Evolutionary conservation across 805 yeast species (phyloP), one percentile per base, ranked within the genome.

Genomic region (Metschnikowia santaceciliae): DNA sequence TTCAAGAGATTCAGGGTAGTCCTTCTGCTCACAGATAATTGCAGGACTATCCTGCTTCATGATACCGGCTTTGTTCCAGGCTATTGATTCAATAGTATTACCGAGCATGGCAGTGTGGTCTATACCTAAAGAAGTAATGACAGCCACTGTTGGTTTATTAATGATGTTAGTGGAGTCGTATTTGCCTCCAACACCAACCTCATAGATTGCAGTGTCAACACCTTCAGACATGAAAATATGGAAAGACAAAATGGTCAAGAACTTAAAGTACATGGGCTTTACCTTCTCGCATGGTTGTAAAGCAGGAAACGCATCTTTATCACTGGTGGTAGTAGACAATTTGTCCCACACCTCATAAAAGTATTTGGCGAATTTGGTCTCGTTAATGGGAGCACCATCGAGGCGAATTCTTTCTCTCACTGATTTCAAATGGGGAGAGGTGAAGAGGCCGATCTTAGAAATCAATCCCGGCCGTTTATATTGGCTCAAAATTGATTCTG

Each of bases 111-210:
- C 75, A 0, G 90, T 86, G 67, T 94, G 99, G 66, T 94, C 99
- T 41, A 94, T 86, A 0, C 98, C 99, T 53, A 94, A 70, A 5
- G 92, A 79, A 2, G 94, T 73, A 15, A 94, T 85, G 36, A 96
- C 99, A 43, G 96, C 84, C 1, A 83, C 91, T 0, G 88, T 79
- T 17, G 99, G 98, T 40, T 75, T 71, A 40, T 77, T 82, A 45
- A 94, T 80, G 2, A 94, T 79, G 65, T 94, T 94, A 11, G 99
- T 94, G n/a, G 97, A 89, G 67, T 94, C 99, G 62, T 83, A 90
- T 64, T 88, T 95, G 6, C 99, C 99, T 30, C 99, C 99, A 44
- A 94, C 96, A 20, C 99, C 99, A 32, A 95, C 99, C 67, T 94
- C 99, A 63, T 88, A 90, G 36, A 94, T 85, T 11, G 98, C 97